Conservation (phyloP, 768 basidiomycete species). For the Rhizopogon sp. region DNA sequence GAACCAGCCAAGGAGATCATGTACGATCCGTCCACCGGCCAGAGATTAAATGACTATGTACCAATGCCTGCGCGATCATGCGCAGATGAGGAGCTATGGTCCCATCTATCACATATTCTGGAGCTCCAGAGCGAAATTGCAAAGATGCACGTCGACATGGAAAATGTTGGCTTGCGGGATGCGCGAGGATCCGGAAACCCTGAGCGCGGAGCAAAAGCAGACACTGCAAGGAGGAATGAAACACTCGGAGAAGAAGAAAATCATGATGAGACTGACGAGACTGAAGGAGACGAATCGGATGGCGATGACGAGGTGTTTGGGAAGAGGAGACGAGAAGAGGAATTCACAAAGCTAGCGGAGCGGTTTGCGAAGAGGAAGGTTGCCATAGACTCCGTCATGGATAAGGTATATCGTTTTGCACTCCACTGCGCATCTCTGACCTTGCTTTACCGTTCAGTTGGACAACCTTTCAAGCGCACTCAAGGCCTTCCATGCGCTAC, state of each 20-base stretch:
- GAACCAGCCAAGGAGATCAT: conserved; percentile 12
- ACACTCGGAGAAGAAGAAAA: conserved; percentile 30
- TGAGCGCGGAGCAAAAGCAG: conserved; percentile 14
- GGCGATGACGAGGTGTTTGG: conserved; percentile 40
- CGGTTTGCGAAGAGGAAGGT: conserved; percentile 68
- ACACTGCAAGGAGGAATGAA: conserved; percentile 26
- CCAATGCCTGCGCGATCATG: conserved; percentile 6
- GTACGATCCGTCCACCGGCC: conserved; percentile 30
- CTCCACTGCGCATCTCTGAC: neutral
- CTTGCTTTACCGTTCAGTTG: conserved; percentile 14
- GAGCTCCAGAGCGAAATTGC: conserved; percentile 71
- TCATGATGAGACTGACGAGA: conserved; percentile 25
- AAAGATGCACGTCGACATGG: conserved; percentile 71
- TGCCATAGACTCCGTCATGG: conserved; percentile 68
- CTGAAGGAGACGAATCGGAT: conserved; percentile 35
- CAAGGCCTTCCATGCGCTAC: conserved; percentile 40
- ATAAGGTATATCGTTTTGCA: conserved; percentile 42
- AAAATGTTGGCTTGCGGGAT: conserved; percentile 38
- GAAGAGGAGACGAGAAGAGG: conserved; percentile 53
- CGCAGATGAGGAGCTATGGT: conserved; percentile 54
- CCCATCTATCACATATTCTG: conserved; percentile 61
- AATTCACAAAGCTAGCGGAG: conserved; percentile 62
- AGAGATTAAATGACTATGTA: conserved; percentile 16
- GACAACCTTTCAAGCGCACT: conserved; percentile 29
- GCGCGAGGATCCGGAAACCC: neutral